Evolutionary conservation across 371 early-diverging fungal genomes (phyloP), one percentile per base, ranked within the genome.

Genomic region (Dinochytrium kinnereticum): DNA sequence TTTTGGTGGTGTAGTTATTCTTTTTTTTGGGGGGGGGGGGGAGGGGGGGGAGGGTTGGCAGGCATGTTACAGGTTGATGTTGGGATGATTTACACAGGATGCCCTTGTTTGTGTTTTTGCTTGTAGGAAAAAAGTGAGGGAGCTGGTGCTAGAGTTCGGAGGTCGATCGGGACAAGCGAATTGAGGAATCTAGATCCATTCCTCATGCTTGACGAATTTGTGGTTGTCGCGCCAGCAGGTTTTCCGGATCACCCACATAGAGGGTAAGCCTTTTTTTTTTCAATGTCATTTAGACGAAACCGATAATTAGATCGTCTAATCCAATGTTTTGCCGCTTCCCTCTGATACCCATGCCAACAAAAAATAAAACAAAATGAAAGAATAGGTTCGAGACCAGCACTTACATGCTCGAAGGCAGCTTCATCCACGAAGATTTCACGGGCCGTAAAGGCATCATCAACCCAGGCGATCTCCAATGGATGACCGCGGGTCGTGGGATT

Each of bases 311-410:
- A 15, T n/a, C 49, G 13, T n/a, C n/a, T n/a, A n/a, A n/a, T n/a
- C n/a, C n/a, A n/a, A n/a, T n/a, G n/a, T n/a, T n/a, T n/a, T n/a
- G n/a, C n/a, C n/a, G n/a, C n/a, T n/a, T n/a, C n/a, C n/a, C n/a
- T n/a, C n/a, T n/a, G n/a, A n/a, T n/a, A n/a, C n/a, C n/a, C n/a
- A n/a, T n/a, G n/a, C n/a, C 30, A 55, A 44, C 44, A 44, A 44
- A 44, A 13, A 7, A 44, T 44, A 13, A 19, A 44, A 7, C 19
- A 7, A 44, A 44, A n/a, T n/a, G n/a, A 19, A 44, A 44, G 13
- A 7, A 91, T 50, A 93, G 94, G 7, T 93, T 93, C 64, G 92
- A 92, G 76, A 94, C 94, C 0, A 91, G 92, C 3, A 92, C 93
- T 3, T 93, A 92, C 79, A 85, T 94, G 82, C 73, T 93, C 26